These are phyloP conservation scores for Plasmodium chabaudi DNA, from an alignment of 169 alveolate species.

Conservation along the genomic window DNA sequence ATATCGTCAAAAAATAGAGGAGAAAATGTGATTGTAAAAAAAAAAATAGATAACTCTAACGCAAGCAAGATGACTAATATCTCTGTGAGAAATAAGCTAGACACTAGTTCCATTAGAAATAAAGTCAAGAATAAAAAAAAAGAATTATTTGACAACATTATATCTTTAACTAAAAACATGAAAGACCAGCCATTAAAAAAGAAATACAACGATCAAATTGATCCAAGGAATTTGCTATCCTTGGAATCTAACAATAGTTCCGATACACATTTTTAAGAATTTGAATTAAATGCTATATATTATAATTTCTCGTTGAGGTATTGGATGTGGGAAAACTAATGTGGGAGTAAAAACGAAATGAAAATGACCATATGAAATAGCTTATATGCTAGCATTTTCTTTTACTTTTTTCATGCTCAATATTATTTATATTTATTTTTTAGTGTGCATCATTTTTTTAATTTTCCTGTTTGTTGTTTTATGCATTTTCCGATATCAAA, in stretches of 20 bases:
- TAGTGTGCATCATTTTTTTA: too few species aligned
- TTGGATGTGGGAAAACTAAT: too few species aligned
- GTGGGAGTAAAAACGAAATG: background rate
- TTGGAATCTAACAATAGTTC: conserved; percentile 44
- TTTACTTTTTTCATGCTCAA: too few species aligned
- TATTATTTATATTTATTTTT: too few species aligned
- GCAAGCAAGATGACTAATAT: background rate
- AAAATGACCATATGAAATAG: too few species aligned
- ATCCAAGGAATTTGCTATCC: conserved; percentile 48
- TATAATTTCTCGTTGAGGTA: background rate
- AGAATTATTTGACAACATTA: conserved; percentile 52
- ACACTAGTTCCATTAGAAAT: conserved; percentile 23
- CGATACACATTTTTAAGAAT: background rate
- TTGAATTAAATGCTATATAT: conserved; percentile 3
- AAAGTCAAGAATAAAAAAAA: conserved; percentile 54
- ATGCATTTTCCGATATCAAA: too few species aligned
- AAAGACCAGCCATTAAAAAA: conserved; percentile 58
- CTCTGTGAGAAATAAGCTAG: background rate
- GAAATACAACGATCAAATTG: conserved; percentile 37
- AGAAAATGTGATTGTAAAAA: background rate
- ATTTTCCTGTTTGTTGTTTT: too few species aligned
- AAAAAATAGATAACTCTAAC: background rate
- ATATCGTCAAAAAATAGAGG: background rate
- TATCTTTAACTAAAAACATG: conserved; percentile 70
- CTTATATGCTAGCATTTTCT: too few species aligned